phyloP scores from a whole-genome alignment of 805 yeast genomes.

The Maudiozyma bulderi region DNA sequence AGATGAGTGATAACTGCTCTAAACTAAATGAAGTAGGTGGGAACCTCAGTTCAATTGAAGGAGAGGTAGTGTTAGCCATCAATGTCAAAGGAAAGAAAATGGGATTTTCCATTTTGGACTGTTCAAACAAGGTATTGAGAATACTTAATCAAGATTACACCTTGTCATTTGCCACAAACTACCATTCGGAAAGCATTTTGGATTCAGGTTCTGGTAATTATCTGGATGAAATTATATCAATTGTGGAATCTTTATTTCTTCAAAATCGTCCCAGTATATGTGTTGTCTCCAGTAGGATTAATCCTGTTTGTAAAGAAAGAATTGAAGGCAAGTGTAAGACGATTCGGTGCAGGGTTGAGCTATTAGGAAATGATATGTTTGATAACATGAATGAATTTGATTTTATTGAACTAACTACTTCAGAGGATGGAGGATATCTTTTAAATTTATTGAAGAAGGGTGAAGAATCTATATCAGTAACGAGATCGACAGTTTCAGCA shows the following conservation, averaged over 20 bases:
- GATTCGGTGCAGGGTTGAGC: conserved; percentile 6
- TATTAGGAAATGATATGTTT: conserved; percentile 8
- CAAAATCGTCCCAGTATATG: conserved; percentile 13
- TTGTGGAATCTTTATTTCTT: conserved; percentile 9
- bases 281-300: conserved; percentile 13
- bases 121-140: conserved; percentile 4
- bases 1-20: too few relatives aligned
- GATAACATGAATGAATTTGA: conserved; percentile 2
- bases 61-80: background rate
- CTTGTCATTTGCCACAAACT: background rate
- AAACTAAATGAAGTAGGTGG: too few relatives aligned
- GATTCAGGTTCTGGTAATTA: background rate
- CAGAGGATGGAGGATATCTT: background rate
- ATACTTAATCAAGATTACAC: conserved; percentile 12
- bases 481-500: conserved; percentile 8
- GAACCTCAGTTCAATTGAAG: background rate
- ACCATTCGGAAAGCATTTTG: background rate
- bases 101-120: conserved; percentile 12
- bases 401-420: background rate
- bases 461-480: conserved; percentile 3
- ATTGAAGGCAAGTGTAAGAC: conserved; percentile 6
- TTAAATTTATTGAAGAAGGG: background rate
- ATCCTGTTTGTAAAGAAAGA: conserved; percentile 5
- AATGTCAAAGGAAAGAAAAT: conserved; percentile 6
- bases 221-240: conserved; percentile 10